phyloP scores from a whole-genome alignment of 352 stramenopile species.

The Aphanomyces cochlioides region DNA sequence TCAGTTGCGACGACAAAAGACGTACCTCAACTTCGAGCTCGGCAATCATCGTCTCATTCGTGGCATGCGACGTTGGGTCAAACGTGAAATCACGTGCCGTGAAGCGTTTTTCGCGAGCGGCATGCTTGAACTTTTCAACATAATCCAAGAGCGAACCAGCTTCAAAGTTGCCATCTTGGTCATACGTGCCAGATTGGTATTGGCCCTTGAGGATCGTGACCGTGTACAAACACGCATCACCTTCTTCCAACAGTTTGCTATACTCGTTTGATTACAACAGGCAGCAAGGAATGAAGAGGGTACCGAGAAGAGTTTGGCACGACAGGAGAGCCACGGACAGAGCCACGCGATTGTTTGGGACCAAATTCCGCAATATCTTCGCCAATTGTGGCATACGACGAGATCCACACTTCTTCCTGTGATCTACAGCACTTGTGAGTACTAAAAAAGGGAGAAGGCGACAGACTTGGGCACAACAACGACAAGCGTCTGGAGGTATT shows the following conservation, averaged over 20 bases:
- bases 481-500: slow-evolving; percentile 96
- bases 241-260: slow-evolving; percentile 86
- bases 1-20: background rate
- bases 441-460: background rate
- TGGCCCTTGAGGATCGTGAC: slow-evolving; percentile 95
- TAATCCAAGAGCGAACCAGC: slow-evolving; percentile 92
- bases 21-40: slow-evolving; percentile 72
- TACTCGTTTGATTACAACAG: background rate
- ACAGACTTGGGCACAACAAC: slow-evolving; percentile 90
- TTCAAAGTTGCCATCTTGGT: slow-evolving; percentile 89
- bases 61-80: slow-evolving; percentile 82
- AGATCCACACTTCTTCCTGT: slow-evolving; percentile 85
- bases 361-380: slow-evolving; percentile 88
- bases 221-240: slow-evolving; percentile 90
- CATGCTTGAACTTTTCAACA: slow-evolving; percentile 90
- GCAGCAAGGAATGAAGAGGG: background rate
- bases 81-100: slow-evolving; percentile 90
- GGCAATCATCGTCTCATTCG: slow-evolving; percentile 84
- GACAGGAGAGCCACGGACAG: slow-evolving; percentile 92
- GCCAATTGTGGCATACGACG: slow-evolving; percentile 85
- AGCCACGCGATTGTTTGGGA: slow-evolving; percentile 84
- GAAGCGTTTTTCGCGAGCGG: slow-evolving; percentile 93
- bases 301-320: slow-evolving; percentile 87
- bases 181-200: slow-evolving; percentile 82
- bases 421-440: slow-evolving; percentile 37